phyloP scores from a whole-genome alignment of 2,329 filamentous ascomycete species.

The Aspergillus pseudonomiae region DNA sequence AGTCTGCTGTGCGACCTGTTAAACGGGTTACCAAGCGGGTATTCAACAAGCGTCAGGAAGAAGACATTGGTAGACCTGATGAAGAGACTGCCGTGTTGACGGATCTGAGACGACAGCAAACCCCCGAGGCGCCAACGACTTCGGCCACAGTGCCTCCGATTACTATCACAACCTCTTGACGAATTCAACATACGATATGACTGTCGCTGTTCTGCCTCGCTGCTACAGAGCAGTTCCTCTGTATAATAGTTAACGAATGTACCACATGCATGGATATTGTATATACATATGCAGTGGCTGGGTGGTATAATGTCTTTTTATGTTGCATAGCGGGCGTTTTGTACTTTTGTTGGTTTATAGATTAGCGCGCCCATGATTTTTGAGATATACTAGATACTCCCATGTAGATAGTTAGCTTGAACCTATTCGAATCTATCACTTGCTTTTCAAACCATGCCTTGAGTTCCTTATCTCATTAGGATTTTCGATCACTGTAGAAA shows the following conservation, averaged over 20 bases:
- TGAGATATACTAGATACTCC: background rate
- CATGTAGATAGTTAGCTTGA: background rate
- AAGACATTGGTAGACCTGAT: slow-evolving; percentile 13
- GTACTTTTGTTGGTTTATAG: background rate
- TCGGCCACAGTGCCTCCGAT: slow-evolving; percentile 41
- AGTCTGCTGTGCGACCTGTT: slow-evolving; percentile 26
- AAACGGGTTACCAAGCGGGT: slow-evolving; percentile 26
- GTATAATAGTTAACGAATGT: background rate
- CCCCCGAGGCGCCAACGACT: slow-evolving; percentile 24
- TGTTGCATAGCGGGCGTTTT: slow-evolving; percentile 1
- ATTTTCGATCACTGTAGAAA: no score
- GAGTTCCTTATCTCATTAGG: no score
- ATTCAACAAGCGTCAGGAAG: slow-evolving; percentile 11
- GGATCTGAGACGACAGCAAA: slow-evolving; percentile 14
- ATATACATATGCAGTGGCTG: background rate
- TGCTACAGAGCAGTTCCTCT: background rate
- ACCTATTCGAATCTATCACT: background rate
- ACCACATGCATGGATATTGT: background rate
- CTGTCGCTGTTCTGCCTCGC: background rate
- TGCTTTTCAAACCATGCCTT: background rate
- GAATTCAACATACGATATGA: slow-evolving; percentile 7
- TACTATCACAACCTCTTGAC: slow-evolving; percentile 40
- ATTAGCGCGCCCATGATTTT: background rate
- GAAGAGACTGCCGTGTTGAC: slow-evolving; percentile 21
- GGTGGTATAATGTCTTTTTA: slow-evolving; percentile 1